Evolutionary conservation across 495 filamentous ascomycete species (phyloP).

Genomic region (Penicillium dipodomyicola): DNA sequence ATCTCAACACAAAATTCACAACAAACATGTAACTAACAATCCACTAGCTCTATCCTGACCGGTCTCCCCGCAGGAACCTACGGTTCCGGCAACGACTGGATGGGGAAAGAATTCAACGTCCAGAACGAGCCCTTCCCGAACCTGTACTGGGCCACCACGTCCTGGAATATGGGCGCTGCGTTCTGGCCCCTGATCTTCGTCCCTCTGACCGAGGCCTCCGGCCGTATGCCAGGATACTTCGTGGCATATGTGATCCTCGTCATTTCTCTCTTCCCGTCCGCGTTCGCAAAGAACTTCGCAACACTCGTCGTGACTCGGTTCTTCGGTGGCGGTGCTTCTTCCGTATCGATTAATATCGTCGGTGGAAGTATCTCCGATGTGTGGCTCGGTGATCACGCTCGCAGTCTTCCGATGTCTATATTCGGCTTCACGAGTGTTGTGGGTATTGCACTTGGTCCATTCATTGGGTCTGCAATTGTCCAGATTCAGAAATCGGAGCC

Average conservation of each 20-base stretch:
- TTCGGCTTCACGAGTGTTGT: conserved; percentile 44
- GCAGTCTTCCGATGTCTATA: conserved; percentile 45
- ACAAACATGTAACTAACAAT: not conserved
- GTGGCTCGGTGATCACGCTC: conserved; percentile 39
- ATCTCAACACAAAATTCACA: not conserved
- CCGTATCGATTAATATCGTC: conserved; percentile 47
- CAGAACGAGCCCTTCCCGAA: conserved; percentile 46
- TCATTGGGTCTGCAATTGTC: conserved; percentile 42
- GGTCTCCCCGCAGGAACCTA: conserved; percentile 45
- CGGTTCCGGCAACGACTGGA: conserved; percentile 38
- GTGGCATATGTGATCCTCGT: conserved; percentile 48
- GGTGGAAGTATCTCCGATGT: conserved; percentile 47
- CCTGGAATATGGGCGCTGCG: conserved; percentile 55
- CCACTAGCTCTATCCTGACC: conserved; percentile 38
- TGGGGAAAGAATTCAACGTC: conserved; percentile 40
- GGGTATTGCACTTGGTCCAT: conserved; percentile 50
- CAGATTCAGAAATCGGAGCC: conserved; percentile 35
- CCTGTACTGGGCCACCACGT: conserved; percentile 46
- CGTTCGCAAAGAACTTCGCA: conserved; percentile 51
- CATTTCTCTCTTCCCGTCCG: conserved; percentile 48
- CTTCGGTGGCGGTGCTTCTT: conserved; percentile 50
- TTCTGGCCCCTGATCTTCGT: conserved; percentile 51
- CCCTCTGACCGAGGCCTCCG: conserved; percentile 52
- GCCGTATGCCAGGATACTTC: conserved; percentile 50
- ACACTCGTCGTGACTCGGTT: conserved; percentile 51